Percentiles rank a stretch among this genome's conserved stretches.
Evolutionary conservation across 2,329 filamentous ascomycete genomes (phyloP).

Genomic region (Elsinoe perseae): DNA sequence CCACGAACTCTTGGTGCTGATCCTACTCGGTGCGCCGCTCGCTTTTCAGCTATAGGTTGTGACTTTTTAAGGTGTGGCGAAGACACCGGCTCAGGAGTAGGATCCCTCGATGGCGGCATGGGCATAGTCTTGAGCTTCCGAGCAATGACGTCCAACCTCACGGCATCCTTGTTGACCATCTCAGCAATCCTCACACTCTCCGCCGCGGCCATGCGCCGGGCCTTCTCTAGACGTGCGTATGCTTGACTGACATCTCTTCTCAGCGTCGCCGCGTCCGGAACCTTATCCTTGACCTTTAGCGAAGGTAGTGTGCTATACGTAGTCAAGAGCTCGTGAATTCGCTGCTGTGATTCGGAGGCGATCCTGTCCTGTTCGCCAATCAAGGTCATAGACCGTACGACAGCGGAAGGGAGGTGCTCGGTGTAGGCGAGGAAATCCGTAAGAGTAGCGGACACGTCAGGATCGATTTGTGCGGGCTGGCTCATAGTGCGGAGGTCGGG

Average conservation of each 20-base stretch:
- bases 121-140: conserved; percentile 55
- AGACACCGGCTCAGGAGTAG: conserved; percentile 38
- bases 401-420: conserved; percentile 59
- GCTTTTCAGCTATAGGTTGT: conserved; percentile 18
- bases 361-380: conserved; percentile 46
- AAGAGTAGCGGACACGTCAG: conserved; percentile 58
- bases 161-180: conserved; percentile 34
- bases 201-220: conserved; percentile 31
- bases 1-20: conserved; percentile 19
- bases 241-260: conserved; percentile 51
- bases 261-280: conserved; percentile 45
- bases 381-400: conserved; percentile 55
- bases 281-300: conserved; percentile 34
- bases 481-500: conserved; percentile 18
- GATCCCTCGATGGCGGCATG: conserved; percentile 52
- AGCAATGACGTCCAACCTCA: conserved; percentile 51
- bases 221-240: conserved; percentile 38
- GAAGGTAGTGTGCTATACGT: conserved; percentile 45
- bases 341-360: conserved; percentile 36
- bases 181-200: conserved; percentile 30
- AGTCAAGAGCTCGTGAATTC: conserved; percentile 42
- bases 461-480: conserved; percentile 35
- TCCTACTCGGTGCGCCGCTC: conserved; percentile 18
- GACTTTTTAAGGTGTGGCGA: conserved; percentile 29
- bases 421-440: conserved; percentile 63